phyloP scores from a whole-genome alignment of 75 land plant genomes.

The Azolla pinnata region DNA sequence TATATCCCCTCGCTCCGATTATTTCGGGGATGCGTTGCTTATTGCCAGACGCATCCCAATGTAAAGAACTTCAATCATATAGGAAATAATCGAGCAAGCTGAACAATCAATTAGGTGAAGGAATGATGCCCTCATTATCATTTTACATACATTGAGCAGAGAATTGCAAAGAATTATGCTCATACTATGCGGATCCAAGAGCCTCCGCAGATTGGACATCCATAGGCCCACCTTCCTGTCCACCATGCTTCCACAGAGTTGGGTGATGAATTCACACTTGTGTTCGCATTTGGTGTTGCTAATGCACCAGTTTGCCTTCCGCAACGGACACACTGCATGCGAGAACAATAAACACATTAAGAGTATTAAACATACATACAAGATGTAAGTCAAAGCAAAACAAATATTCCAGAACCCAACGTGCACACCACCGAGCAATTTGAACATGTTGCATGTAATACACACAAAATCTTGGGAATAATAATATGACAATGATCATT shows the following conservation, averaged over 20 bases:
- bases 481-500: no score
- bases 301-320: constrained; percentile 84
- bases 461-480: neutral
- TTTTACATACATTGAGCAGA: no score
- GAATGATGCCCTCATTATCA: no score
- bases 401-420: neutral
- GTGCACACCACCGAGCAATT: neutral
- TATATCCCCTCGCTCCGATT: no score
- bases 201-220: constrained; percentile 97
- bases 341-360: neutral
- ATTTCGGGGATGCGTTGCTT: no score
- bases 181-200: constrained; percentile 76
- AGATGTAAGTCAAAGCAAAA: neutral
- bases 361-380: neutral
- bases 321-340: constrained; percentile 83
- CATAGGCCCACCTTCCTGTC: constrained; percentile 83
- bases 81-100: no score
- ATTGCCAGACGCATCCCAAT: no score
- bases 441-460: neutral
- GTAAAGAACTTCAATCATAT: no score
- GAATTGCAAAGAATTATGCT: no score
- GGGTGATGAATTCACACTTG: constrained; percentile 15
- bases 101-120: no score
- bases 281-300: constrained; percentile 34
- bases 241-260: constrained; percentile 67